Evolutionary conservation across 495 filamentous ascomycete species (phyloP).

Genomic region (Aspergillus cavernicola): DNA sequence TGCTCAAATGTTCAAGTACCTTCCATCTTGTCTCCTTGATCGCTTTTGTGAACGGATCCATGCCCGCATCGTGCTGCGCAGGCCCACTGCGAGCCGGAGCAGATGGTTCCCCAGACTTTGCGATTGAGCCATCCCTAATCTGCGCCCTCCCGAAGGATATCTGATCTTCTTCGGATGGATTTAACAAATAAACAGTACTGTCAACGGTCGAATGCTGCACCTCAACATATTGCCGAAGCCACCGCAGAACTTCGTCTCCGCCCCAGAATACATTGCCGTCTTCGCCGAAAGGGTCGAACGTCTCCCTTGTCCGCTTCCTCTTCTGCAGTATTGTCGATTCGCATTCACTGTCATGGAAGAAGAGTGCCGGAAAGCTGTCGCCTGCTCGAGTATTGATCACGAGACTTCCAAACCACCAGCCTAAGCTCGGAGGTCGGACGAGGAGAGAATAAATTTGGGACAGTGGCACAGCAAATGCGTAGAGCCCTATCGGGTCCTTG

Average conservation of each 20-base stretch:
- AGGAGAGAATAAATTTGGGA: constrained; percentile 86
- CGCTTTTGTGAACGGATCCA: constrained; percentile 93
- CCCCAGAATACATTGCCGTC: constrained; percentile 91
- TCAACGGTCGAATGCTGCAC: constrained; percentile 82
- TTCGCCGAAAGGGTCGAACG: constrained; percentile 86
- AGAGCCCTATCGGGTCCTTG: constrained; percentile 68
- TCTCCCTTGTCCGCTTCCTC: constrained; percentile 75
- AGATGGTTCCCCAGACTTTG: constrained; percentile 32
- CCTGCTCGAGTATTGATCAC: constrained; percentile 88
- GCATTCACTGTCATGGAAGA: constrained; percentile 97
- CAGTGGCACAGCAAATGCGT: constrained; percentile 89
- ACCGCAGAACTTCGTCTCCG: constrained; percentile 90
- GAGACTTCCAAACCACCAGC: constrained; percentile 97
- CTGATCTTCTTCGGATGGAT: constrained; percentile 80
- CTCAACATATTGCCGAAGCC: constrained; percentile 77
- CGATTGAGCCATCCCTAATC: constrained; percentile 29
- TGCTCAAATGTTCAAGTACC: constrained; percentile 88
- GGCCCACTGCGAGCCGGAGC: constrained; percentile 30
- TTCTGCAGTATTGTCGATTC: constrained; percentile 92
- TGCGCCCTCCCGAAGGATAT: constrained; percentile 64
- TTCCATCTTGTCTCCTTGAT: constrained; percentile 96
- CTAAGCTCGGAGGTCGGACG: constrained; percentile 85
- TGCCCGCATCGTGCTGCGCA: constrained; percentile 60
- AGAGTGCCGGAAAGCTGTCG: constrained; percentile 89
- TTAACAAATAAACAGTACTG: constrained; percentile 83